phyloP scores from a whole-genome alignment of 2,329 filamentous ascomycete species.

The Grosmannia serpens region DNA sequence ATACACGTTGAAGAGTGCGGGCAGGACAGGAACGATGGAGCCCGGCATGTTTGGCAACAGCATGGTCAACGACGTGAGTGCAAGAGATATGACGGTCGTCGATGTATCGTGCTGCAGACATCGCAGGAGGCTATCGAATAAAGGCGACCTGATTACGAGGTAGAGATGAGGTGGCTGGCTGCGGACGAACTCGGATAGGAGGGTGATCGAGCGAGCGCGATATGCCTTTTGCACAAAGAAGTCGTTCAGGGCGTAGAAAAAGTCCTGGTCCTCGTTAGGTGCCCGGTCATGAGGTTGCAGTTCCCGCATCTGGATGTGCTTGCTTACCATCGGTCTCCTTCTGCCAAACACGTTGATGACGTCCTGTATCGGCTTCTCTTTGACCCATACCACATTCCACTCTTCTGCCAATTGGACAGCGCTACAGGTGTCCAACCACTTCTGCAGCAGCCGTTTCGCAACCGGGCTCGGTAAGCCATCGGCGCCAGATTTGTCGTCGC shows the following conservation, averaged over 20 bases:
- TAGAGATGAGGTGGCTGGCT: slow-evolving; percentile 72
- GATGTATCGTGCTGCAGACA: slow-evolving; percentile 70
- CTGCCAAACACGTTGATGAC: slow-evolving; percentile 52
- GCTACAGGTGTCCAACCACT: slow-evolving; percentile 42
- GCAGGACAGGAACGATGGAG: slow-evolving; percentile 55
- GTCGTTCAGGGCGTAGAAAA: slow-evolving; percentile 53
- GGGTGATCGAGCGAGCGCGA: slow-evolving; percentile 51
- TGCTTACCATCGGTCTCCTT: slow-evolving; percentile 46
- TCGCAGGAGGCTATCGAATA: slow-evolving; percentile 60
- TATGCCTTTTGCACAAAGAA: slow-evolving; percentile 54
- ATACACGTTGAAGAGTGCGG: slow-evolving; percentile 71
- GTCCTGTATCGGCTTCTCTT: slow-evolving; percentile 38
- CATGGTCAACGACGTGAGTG: slow-evolving; percentile 68
- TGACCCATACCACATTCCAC: slow-evolving; percentile 27
- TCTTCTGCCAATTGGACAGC: slow-evolving; percentile 22
- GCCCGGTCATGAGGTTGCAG: not conserved
- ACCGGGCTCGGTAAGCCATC: slow-evolving; percentile 33
- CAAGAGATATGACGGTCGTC: slow-evolving; percentile 63
- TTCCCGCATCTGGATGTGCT: not conserved
- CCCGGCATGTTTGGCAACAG: slow-evolving; percentile 70
- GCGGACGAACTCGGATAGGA: slow-evolving; percentile 63
- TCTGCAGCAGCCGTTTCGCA: slow-evolving; percentile 41
- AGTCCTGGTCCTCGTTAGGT: slow-evolving; percentile 31
- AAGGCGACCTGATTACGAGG: slow-evolving; percentile 56
- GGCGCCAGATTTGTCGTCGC: slow-evolving; percentile 23